phyloP scores from a whole-genome alignment of 164 flowering plant species.

The Stephania cephalantha region DNA sequence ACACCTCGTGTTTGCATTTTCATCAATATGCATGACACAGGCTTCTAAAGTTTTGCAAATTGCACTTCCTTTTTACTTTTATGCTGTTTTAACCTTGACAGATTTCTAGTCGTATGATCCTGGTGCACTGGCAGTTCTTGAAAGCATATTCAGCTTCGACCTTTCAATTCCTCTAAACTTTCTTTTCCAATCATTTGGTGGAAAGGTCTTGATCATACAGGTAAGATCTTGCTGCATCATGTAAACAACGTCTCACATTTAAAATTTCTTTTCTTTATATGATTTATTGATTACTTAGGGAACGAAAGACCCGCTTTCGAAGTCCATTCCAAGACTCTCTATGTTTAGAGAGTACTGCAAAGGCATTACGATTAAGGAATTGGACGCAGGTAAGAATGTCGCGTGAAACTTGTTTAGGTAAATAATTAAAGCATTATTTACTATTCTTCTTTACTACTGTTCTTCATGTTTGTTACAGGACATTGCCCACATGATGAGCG shows the following conservation, averaged over 20 bases:
- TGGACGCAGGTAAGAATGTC: slow-evolving; percentile 54
- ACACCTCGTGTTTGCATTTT: not conserved
- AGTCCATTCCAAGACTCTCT: slow-evolving; percentile 46
- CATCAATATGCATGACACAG: not conserved
- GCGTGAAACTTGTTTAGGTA: not conserved
- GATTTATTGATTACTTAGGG: slow-evolving; percentile 36
- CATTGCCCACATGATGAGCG: slow-evolving; percentile 91
- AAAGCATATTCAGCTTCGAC: slow-evolving; percentile 67
- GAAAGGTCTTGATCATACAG: slow-evolving; percentile 63
- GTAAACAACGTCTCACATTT: not conserved
- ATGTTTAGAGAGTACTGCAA: slow-evolving; percentile 55
- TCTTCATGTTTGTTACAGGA: slow-evolving; percentile 30
- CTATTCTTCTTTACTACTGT: not conserved
- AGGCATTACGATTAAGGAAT: slow-evolving; percentile 41
- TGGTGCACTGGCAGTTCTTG: slow-evolving; percentile 56
- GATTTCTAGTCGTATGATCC: slow-evolving; percentile 67
- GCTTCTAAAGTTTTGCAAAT: not conserved
- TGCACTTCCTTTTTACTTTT: not conserved
- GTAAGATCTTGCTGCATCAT: slow-evolving; percentile 22
- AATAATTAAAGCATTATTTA: not conserved
- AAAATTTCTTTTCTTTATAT: not conserved
- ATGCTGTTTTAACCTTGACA: slow-evolving; percentile 30
- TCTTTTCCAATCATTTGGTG: slow-evolving; percentile 53
- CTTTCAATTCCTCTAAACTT: slow-evolving; percentile 72
- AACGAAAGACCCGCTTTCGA: slow-evolving; percentile 73